These are phyloP conservation scores for Neurospora crassa DNA, from an alignment of 2,329 filamentous ascomycete species.

Conservation along the genomic window DNA sequence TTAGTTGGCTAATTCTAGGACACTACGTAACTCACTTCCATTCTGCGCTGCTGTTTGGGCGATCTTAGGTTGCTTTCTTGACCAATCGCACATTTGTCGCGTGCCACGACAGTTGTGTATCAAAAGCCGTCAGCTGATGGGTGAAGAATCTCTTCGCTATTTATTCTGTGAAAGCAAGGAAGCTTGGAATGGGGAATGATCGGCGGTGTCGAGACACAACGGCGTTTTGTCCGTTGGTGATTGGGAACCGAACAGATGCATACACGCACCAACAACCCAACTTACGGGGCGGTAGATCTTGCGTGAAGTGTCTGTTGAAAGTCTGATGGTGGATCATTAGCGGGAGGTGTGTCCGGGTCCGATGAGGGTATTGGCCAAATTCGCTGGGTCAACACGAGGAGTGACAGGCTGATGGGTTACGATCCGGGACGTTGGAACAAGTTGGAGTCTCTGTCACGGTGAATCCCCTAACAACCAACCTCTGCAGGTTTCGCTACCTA, in stretches of 20 bases:
- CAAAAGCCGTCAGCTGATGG: not conserved
- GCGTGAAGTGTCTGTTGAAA: not conserved
- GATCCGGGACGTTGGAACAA: not conserved
- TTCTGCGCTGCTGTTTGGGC: not conserved
- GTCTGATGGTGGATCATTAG: not conserved
- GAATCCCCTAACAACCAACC: not conserved
- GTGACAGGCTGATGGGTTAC: not conserved
- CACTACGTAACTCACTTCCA: not conserved
- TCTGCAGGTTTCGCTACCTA: not conserved
- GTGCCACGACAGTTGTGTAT: not conserved
- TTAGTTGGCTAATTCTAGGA: not conserved
- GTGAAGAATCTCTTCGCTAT: not conserved
- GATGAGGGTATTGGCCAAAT: not conserved
- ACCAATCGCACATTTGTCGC: not conserved
- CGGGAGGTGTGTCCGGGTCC: not conserved
- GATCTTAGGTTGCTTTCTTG: not conserved
- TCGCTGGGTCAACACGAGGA: not conserved
- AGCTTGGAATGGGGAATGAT: not conserved
- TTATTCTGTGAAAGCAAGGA: not conserved
- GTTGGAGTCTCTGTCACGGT: not conserved
- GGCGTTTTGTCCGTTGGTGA: not conserved
- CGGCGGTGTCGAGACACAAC: not conserved
- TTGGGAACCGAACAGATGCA: not conserved
- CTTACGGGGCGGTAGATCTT: not conserved
- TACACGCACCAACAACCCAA: not conserved